Evolutionary conservation across 441 rosid species (phyloP), one percentile per base, ranked within the genome.

Genomic region (Arabidopsis hybrid): DNA sequence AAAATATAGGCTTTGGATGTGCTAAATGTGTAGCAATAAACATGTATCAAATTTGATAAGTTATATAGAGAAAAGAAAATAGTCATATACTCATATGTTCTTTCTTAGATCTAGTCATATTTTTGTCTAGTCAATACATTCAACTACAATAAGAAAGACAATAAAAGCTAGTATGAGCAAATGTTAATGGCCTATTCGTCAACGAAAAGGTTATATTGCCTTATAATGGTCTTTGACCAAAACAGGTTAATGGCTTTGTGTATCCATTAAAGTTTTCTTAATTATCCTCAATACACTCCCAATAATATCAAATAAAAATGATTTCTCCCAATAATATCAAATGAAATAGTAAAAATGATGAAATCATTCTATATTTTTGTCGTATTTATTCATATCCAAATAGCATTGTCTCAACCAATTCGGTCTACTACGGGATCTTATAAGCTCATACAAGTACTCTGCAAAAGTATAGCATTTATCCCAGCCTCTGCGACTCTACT

Each of bases 311-410:
- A 51, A 62, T 45, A 53, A 34, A n/a, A n/a, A n/a, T n/a, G n/a
- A n/a, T n/a, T n/a, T n/a, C n/a, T n/a, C n/a, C n/a, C n/a, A n/a
- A n/a, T n/a, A n/a, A n/a, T n/a, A n/a, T n/a, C n/a, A n/a, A n/a
- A n/a, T n/a, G n/a, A n/a, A n/a, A n/a, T n/a, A n/a, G n/a, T 46
- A 64, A 57, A 57, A 46, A 61, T 75, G 78, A 67, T 60, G 60
- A 75, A 69, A 46, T 8, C 57, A 29, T 56, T 63, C 21, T 13
- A 39, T n/a, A 29, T 49, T 14, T 36, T 55, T 14, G 16, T 64
- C 7, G 14, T 76, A 21, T 58, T 63, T 8, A 13, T 76, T 11
- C 67, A 70, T 49, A 57, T 69, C 53, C 60, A 56, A 7, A 29
- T 5, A 32, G 39, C 42, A 8, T 55, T 76, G 21, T 62, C 60